Evolutionary conservation across 2,329 filamentous ascomycete genomes (phyloP).

Genomic region (Diaporthe ampelina): DNA sequence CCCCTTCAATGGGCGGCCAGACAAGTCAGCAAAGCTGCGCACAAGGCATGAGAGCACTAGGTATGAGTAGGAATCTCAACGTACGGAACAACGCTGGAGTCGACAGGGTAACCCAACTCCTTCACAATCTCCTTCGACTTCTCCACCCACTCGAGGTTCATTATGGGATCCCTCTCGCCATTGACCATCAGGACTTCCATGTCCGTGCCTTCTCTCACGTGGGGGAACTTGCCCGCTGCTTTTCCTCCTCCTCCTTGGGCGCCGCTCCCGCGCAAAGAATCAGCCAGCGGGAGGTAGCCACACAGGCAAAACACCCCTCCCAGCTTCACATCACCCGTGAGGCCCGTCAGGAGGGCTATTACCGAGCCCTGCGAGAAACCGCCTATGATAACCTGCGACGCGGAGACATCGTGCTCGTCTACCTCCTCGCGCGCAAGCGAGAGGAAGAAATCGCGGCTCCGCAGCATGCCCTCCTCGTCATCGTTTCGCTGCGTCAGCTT

Average conservation of each 20-base stretch:
- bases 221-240: slow-evolving; percentile 5
- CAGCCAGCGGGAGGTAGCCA: slow-evolving; percentile 32
- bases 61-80: not conserved
- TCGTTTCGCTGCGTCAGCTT: slow-evolving; percentile 17
- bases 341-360: slow-evolving; percentile 29
- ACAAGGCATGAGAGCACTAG: not conserved
- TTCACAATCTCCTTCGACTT: slow-evolving; percentile 15
- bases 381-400: slow-evolving; percentile 30
- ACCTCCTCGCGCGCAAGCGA: slow-evolving; percentile 26
- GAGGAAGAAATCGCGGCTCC: slow-evolving; percentile 35
- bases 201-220: not conserved
- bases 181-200: slow-evolving; percentile 24
- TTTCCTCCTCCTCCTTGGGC: not conserved
- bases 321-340: slow-evolving; percentile 12
- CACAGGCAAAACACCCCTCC: slow-evolving; percentile 28
- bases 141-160: slow-evolving; percentile 29
- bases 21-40: not conserved
- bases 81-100: slow-evolving; percentile 25
- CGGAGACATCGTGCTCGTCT: not conserved
- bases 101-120: slow-evolving; percentile 30
- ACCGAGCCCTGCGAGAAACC: slow-evolving; percentile 36
- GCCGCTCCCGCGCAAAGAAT: slow-evolving; percentile 1
- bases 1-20: not conserved
- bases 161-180: slow-evolving; percentile 28
- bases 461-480: slow-evolving; percentile 33